Conservation (phyloP, 1,139 yeast species). For the Dujonia santamariae region DNA sequence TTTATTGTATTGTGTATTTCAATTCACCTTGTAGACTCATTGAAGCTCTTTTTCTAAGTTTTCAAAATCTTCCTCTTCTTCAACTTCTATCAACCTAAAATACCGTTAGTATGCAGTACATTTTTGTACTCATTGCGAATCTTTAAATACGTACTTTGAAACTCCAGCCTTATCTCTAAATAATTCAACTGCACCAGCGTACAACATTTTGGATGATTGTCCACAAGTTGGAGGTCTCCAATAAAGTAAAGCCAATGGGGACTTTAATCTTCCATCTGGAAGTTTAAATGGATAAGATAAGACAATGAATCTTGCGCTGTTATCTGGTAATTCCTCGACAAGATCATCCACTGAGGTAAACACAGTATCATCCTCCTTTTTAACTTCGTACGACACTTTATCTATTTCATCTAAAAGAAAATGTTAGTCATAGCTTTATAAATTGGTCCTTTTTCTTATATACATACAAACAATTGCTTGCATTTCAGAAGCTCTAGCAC, state of each 20-base stretch:
- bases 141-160: conserved; percentile 43
- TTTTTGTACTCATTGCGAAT: neutral
- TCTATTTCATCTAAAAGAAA: conserved; percentile 50
- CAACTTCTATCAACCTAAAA: conserved; percentile 47
- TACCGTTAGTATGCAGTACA: conserved; percentile 21
- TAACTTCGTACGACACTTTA: conserved; percentile 54
- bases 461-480: conserved; percentile 64
- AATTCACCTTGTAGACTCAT: conserved; percentile 3
- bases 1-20: too few relatives aligned
- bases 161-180: conserved; percentile 79
- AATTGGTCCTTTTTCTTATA: neutral
- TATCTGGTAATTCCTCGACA: conserved; percentile 78
- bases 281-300: conserved; percentile 73
- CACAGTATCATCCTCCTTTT: conserved; percentile 43
- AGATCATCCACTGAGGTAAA: conserved; percentile 54
- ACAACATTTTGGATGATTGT: conserved; percentile 77
- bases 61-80: conserved; percentile 63
- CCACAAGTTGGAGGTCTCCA: conserved; percentile 86
- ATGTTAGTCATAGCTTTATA: too few relatives aligned
- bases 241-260: conserved; percentile 75
- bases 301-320: conserved; percentile 70
- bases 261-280: conserved; percentile 67
- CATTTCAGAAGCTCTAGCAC: conserved; percentile 60
- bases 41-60: conserved; percentile 32
- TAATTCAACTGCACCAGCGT: conserved; percentile 85